A percentile compares a stretch with the other conserved stretches of the same genome.
phyloP scores from a whole-genome alignment of 371 early-diverging fungal species.

The Mucor saturninus region DNA sequence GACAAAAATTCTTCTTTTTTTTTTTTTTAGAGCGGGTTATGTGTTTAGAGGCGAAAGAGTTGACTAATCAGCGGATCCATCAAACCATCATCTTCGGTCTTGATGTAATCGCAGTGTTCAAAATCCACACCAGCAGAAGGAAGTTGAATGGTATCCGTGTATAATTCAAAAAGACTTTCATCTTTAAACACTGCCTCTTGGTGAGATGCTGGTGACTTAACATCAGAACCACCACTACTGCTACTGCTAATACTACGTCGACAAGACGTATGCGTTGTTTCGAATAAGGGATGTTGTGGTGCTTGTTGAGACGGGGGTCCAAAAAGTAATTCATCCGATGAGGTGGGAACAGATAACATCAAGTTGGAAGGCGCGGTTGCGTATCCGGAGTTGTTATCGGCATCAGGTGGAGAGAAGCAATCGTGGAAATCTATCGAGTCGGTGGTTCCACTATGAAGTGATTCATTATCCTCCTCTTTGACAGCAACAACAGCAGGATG shows the following conservation, averaged over 20 bases:
- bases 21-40: no score
- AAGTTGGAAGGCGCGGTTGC: slow-evolving; percentile 1
- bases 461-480: slow-evolving; percentile 27
- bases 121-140: slow-evolving; percentile 25
- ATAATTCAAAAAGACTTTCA: slow-evolving; percentile 24
- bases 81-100: slow-evolving; percentile 26
- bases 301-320: background rate
- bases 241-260: slow-evolving; percentile 26
- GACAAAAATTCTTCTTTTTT: background rate
- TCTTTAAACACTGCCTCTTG: slow-evolving; percentile 27
- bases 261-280: slow-evolving; percentile 7
- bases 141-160: slow-evolving; percentile 22
- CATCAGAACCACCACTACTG: slow-evolving; percentile 20
- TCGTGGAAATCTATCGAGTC: slow-evolving; percentile 50
- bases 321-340: slow-evolving; percentile 12
- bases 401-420: slow-evolving; percentile 46
- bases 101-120: slow-evolving; percentile 30
- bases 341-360: slow-evolving; percentile 21
- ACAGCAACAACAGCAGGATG: no score
- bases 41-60: slow-evolving; percentile 25
- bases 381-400: background rate
- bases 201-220: slow-evolving; percentile 1
- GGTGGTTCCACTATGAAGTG: slow-evolving; percentile 46
- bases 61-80: slow-evolving; percentile 28
- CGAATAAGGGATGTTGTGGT: slow-evolving; percentile 8